Evolutionary conservation across 164 flowering plant species (phyloP).

Genomic region (Santalum album): DNA sequence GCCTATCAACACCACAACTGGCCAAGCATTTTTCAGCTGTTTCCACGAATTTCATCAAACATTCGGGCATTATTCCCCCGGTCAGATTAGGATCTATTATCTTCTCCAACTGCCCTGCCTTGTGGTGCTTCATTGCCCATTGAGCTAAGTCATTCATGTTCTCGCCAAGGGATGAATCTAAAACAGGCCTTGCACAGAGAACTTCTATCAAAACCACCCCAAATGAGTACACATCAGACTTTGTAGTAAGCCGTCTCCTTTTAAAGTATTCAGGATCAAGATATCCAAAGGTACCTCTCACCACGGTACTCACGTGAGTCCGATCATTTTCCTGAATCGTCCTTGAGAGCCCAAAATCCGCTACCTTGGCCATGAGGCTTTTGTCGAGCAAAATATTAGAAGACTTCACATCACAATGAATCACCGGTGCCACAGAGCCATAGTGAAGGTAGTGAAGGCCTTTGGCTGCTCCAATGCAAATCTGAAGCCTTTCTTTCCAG

Average conservation of each 20-base stretch:
- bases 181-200: background rate
- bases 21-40: background rate
- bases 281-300: background rate
- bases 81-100: background rate
- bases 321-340: conserved; percentile 54
- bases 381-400: conserved; percentile 79
- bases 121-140: background rate
- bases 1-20: background rate
- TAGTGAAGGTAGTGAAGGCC: conserved; percentile 89
- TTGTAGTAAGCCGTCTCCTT: background rate
- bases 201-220: background rate
- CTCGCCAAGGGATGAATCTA: background rate
- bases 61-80: background rate
- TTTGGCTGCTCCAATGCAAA: conserved; percentile 76
- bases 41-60: background rate
- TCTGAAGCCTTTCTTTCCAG: conserved; percentile 77
- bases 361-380: conserved; percentile 68
- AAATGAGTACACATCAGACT: background rate
- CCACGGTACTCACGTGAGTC: background rate
- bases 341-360: conserved; percentile 84
- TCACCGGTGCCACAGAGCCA: conserved; percentile 53
- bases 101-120: background rate
- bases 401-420: conserved; percentile 88
- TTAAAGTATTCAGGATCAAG: background rate
- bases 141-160: conserved; percentile 5